phyloP scores from a whole-genome alignment of 2,329 filamentous ascomycete species.

The Torrubiellomyces zombiae region DNA sequence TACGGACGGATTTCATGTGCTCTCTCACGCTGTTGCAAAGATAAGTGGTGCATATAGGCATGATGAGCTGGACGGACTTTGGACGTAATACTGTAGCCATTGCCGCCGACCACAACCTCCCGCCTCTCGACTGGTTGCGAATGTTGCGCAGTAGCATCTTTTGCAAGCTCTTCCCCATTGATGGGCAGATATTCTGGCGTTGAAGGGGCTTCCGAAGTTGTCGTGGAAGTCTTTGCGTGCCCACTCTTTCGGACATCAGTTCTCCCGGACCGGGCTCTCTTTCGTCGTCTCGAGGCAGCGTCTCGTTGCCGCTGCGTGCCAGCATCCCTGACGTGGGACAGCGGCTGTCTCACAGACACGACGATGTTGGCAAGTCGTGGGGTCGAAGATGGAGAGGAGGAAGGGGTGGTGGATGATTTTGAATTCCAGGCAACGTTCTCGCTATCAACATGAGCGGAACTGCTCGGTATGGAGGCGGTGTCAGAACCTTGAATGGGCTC shows the following conservation, averaged over 20 bases:
- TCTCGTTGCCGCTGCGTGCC: no score
- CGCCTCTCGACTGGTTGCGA: not conserved
- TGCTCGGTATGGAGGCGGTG: no score
- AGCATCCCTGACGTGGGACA: no score
- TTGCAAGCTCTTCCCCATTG: not conserved
- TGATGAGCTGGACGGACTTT: constrained; percentile 13
- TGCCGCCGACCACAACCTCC: constrained; percentile 3
- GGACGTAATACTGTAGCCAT: constrained; percentile 8
- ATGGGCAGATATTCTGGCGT: not conserved
- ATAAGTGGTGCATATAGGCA: constrained; percentile 5
- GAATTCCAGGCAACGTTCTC: no score
- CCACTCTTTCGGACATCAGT: not conserved
- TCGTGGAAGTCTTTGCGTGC: not conserved
- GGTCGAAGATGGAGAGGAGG: no score
- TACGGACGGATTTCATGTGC: constrained; percentile 2
- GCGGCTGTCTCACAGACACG: no score
- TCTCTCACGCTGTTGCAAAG: not conserved
- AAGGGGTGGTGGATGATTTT: no score
- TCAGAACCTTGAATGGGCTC: not conserved
- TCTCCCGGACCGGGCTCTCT: not conserved
- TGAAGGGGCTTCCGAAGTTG: not conserved
- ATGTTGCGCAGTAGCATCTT: not conserved
- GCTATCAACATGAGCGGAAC: no score
- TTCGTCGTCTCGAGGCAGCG: no score
- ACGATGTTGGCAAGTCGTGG: no score